Conservation (phyloP, 164 flowering plant species). For the Chloranthus sessilifolius region DNA sequence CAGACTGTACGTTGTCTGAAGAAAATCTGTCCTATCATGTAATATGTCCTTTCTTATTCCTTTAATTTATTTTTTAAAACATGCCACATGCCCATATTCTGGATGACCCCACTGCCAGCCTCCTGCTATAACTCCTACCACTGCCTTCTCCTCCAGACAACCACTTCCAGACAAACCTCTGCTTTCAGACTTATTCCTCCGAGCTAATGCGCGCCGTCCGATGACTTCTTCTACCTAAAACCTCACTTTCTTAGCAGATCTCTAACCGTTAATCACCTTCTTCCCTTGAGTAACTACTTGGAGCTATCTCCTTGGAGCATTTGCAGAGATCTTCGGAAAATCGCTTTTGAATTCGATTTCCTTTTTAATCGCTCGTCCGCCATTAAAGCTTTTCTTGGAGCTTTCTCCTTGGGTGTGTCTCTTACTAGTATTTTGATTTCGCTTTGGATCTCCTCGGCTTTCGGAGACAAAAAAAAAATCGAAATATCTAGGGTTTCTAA, state of each 20-base stretch:
- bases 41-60: no score
- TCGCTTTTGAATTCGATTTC: neutral
- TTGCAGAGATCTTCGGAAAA: no score
- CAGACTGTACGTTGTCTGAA: no score
- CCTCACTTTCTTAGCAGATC: neutral
- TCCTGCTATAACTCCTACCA: no score
- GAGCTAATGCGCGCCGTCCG: neutral
- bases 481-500: no score
- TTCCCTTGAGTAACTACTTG: constrained; percentile 4
- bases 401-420: constrained; percentile 6
- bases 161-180: constrained; percentile 8
- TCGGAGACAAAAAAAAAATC: no score
- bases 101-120: no score
- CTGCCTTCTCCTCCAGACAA: no score
- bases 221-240: no score
- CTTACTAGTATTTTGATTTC: neutral
- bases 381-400: constrained; percentile 7
- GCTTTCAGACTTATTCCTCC: neutral
- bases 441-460: neutral
- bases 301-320: constrained; percentile 11
- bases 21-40: no score
- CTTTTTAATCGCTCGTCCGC: neutral
- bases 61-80: no score
- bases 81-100: no score
- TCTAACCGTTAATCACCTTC: constrained; percentile 10